Conservation (phyloP, 306 rosid species). For the Pueraria montana region DNA sequence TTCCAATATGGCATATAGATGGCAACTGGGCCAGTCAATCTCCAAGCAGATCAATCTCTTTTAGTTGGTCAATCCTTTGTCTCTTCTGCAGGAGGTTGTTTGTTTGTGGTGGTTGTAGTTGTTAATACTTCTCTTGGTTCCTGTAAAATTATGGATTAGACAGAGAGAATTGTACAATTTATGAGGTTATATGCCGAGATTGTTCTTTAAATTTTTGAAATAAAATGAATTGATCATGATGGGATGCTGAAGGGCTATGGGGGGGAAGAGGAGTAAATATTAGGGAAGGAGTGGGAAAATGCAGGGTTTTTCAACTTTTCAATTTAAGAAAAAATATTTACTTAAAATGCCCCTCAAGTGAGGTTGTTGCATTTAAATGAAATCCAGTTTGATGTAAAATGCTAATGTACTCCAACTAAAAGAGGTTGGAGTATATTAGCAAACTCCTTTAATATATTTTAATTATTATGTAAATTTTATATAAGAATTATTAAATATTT, state of each 20-base stretch:
- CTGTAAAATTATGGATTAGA: slow-evolving; percentile 59
- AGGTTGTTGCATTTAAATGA: not conserved
- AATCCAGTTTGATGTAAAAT: not conserved
- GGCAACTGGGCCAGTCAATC: slow-evolving; percentile 36
- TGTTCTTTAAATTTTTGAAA: not conserved
- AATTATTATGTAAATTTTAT: not conserved
- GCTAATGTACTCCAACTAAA: not conserved
- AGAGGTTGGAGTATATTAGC: not conserved
- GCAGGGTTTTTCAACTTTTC: not conserved
- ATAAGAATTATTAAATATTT: not conserved
- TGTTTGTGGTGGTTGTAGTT: slow-evolving; percentile 53
- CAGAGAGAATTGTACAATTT: slow-evolving; percentile 29
- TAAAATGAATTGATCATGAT: not conserved
- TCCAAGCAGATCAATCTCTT: slow-evolving; percentile 34
- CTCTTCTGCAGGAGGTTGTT: slow-evolving; percentile 60
- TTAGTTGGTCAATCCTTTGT: slow-evolving; percentile 57
- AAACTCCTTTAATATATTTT: not conserved
- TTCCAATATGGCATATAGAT: slow-evolving; percentile 37
- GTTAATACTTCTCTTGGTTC: slow-evolving; percentile 64
- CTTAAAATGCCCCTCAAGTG: not conserved
- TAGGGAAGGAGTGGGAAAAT: not conserved
- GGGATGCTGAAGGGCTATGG: not conserved
- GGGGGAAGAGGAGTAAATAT: not conserved
- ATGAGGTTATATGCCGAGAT: not conserved
- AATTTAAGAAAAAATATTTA: not conserved